Base-by-base conservation (phyloP, 345 rosid genomes). In the Melaleuca quinquenervia region DNA sequence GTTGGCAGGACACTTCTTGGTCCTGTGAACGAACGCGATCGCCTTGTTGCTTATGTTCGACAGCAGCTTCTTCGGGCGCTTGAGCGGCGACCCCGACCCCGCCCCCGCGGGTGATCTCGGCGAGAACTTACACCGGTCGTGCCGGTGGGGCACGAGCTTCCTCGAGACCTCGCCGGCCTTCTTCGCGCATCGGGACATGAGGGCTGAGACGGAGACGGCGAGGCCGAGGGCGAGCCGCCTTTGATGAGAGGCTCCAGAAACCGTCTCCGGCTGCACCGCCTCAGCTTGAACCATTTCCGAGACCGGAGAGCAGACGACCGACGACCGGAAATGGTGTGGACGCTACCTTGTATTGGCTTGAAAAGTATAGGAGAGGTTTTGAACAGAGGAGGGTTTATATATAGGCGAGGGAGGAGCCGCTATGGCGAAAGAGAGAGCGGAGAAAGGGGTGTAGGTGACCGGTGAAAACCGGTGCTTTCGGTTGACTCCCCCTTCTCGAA, bases 21-120 rank as follows among this genome's bases (percentile, higher is more conserved):
- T 91, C 84, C 93, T 84, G 56, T 90, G 90, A 22, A 93, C 89
- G 24, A 95, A 26, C 88, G 85, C 90, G 92, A 89, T 92, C 32
- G 98, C 96, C 90, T 93, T 95, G 92, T 91, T 89, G 90, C 96
- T 94, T 52, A 95, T 87, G 84, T 54, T 91, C 85, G 90, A 84
- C 26, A 92, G 24, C 1, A 95, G 90, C 89, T 91, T 89, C 90
- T 90, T 95, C 82, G 95, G 87, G 87, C 90, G 91, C 82, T 52
- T 50, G 15, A 83, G 62, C 9, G 84, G 86, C 8, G 50, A 14
- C 52, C 51, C 70, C 44, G 13, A 6, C 29, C 44, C 26, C 50
- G 51, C 54, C 48, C 5, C 21, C 9, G 14, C 52, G 36, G 64
- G 45, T 6, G 86, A 29, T 27, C 26, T 45, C 22, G 54, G 53